Evolutionary conservation across 352 stramenopile genomes (phyloP), one percentile per base, ranked within the genome.

Genomic region (Pythium scleroteichum): DNA sequence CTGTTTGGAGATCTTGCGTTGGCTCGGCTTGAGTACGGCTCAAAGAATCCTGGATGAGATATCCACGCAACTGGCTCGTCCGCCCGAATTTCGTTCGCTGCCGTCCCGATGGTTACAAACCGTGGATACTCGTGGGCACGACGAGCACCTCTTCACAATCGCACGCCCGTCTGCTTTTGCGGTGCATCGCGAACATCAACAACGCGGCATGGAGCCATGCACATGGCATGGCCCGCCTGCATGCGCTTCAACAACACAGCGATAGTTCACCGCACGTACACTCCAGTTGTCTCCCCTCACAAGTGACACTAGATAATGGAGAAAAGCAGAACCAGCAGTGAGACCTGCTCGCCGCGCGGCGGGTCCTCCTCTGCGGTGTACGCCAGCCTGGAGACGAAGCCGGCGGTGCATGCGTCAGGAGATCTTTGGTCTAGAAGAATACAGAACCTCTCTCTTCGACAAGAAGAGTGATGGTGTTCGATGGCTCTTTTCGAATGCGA

Each of bases 91-190:
- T 62, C 54, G 20, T 62, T 62, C 45, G 54, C 42, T 42, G 54
- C 42, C 54, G 54, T 53, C 54, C 40, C 9, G 39, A 14, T 23
- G 52, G 52, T 59, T 50, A 59, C 52, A 42, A 44, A 44, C 38
- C 13, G 8, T 39, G 33, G 33, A 39, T 19, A 54, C 48, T 22
- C 22, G 20, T n/a, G 13, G 12, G 26, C n/a, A 56, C 12, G 32
- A 23, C 26, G 29, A 27, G 32, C 50, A 57, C 40, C 52, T 59
- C 38, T 47, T 51, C 24, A 26, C 19, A 12, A 2, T 4, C 24
- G 52, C 47, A 41, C 26, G 23, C 52, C 52, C 52, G 52, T 59
- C 52, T 59, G 52, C 52, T 59, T 59, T 59, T 59, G 52, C 52
- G 52, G 52, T 59, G 49, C 40, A 50, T 59, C 38, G 38, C 52